phyloP scores from a whole-genome alignment of 2,329 filamentous ascomycete genomes.

The Colletotrichum sp. region DNA sequence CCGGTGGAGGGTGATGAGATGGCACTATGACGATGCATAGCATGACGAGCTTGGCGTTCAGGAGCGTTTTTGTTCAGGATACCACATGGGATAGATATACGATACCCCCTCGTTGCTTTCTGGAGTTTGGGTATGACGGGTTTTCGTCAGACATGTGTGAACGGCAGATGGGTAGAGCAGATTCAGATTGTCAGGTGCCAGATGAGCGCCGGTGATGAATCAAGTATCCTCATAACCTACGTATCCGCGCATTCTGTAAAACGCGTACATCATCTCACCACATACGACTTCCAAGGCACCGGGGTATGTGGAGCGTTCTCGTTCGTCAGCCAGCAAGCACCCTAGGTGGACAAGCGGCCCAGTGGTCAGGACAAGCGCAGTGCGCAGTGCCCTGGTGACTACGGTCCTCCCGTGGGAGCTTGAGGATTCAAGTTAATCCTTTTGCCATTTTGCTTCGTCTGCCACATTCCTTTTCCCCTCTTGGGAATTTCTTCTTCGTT shows the following conservation, averaged over 20 bases:
- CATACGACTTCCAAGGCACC: no score
- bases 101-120: conserved; percentile 11
- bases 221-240: background rate
- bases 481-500: background rate
- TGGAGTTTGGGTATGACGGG: background rate
- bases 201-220: background rate
- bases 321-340: background rate
- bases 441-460: background rate
- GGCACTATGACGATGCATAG: background rate
- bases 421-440: background rate
- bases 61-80: conserved; percentile 1
- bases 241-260: background rate
- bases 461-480: rapidly evolving
- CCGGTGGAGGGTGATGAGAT: background rate
- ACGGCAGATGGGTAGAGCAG: background rate
- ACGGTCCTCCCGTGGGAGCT: background rate
- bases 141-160: background rate
- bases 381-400: background rate
- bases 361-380: background rate
- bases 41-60: conserved; percentile 12
- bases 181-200: background rate
- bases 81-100: conserved; percentile 18
- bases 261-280: background rate
- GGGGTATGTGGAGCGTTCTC: background rate
- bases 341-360: background rate